phyloP scores from a whole-genome alignment of 176 grass and related monocot species.

The Carex pumila region DNA sequence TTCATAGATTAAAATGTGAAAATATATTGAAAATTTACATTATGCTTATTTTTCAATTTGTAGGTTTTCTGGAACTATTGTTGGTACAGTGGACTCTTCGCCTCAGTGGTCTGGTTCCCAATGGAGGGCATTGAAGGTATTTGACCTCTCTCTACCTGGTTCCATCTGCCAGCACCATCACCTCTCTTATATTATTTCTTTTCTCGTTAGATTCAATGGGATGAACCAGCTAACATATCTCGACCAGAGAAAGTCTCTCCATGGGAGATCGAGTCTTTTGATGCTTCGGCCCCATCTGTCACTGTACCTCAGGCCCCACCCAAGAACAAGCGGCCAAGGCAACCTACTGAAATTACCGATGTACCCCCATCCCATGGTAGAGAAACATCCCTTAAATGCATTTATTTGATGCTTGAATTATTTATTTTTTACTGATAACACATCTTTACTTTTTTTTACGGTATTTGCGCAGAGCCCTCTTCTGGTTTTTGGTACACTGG shows the following conservation, averaged over 20 bases:
- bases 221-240: conserved; percentile 42
- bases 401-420: neutral
- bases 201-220: conserved; percentile 67
- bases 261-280: conserved; percentile 68
- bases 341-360: conserved; percentile 28
- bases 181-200: neutral
- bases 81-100: conserved; percentile 49
- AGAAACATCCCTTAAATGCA: neutral
- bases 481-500: conserved; percentile 11
- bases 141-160: neutral
- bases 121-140: conserved; percentile 78
- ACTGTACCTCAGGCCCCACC: conserved; percentile 30
- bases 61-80: conserved; percentile 77
- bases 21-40: neutral
- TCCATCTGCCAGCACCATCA: neutral
- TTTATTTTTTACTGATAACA: neutral
- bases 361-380: neutral
- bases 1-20: neutral
- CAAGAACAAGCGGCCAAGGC: conserved; percentile 53
- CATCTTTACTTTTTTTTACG: neutral
- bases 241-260: conserved; percentile 68
- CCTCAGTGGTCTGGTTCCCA: conserved; percentile 67
- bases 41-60: conserved; percentile 15
- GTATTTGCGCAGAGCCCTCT: conserved; percentile 16
- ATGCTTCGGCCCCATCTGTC: conserved; percentile 21